These are phyloP conservation scores for Amanita polypyramis DNA, from an alignment of 768 basidiomycete species.

Conservation along the genomic window DNA sequence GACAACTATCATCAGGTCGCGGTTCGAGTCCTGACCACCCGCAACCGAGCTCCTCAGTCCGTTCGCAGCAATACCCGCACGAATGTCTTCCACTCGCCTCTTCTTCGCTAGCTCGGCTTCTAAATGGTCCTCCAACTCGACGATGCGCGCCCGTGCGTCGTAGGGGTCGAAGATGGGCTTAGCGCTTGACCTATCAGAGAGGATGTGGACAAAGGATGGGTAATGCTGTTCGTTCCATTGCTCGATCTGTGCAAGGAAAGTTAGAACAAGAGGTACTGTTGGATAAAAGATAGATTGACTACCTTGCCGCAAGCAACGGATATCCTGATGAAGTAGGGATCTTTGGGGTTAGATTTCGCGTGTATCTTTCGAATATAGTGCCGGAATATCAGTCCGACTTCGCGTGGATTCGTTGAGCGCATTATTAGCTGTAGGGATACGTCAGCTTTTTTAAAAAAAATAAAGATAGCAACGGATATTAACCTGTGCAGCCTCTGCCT, in stretches of 20 bases:
- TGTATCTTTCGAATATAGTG: slow-evolving; percentile 78
- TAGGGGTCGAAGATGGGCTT: slow-evolving; percentile 28
- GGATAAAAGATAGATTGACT: slow-evolving; percentile 15
- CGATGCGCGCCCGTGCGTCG: slow-evolving; percentile 50
- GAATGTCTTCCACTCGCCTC: slow-evolving; percentile 19
- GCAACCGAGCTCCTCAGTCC: slow-evolving; percentile 4
- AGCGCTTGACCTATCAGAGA: slow-evolving; percentile 12
- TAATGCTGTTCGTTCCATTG: slow-evolving; percentile 91
- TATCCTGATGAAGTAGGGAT: slow-evolving; percentile 80
- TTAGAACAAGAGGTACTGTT: background rate
- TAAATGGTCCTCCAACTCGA: slow-evolving; percentile 32
- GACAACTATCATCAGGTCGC: slow-evolving; percentile 22
- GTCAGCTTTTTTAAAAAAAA: background rate
- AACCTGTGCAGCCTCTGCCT: slow-evolving; percentile 79
- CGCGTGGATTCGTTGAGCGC: slow-evolving; percentile 83
- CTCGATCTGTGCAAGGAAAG: slow-evolving; percentile 52
- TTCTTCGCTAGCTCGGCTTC: slow-evolving; percentile 24
- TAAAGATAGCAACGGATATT: slow-evolving; percentile 16
- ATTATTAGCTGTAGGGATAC: slow-evolving; percentile 65
- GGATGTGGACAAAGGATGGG: slow-evolving; percentile 71
- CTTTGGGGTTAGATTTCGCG: slow-evolving; percentile 62
- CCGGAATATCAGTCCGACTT: slow-evolving; percentile 84
- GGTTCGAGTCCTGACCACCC: slow-evolving; percentile 9
- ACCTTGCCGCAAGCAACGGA: slow-evolving; percentile 82
- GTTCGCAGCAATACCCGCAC: slow-evolving; percentile 7